These are phyloP conservation scores for Phanerodontia chrysosporium DNA, from an alignment of 768 basidiomycete species.

Conservation along the genomic window DNA sequence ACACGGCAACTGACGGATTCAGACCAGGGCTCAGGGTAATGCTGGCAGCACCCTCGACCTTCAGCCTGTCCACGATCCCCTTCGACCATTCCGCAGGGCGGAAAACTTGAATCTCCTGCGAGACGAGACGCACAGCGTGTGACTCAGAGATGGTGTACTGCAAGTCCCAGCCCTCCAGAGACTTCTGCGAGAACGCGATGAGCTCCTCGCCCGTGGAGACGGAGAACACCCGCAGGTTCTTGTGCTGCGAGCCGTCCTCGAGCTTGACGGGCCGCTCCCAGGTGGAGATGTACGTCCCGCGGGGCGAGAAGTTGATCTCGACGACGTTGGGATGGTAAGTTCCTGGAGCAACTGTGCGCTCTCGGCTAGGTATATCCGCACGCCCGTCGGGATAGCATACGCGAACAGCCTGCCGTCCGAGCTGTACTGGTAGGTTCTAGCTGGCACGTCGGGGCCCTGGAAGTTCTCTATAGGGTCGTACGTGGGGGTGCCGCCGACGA, in stretches of 20 bases:
- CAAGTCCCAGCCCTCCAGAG: conserved; percentile 86
- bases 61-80: conserved; percentile 78
- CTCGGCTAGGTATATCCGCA: conserved; percentile 75
- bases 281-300: conserved; percentile 88
- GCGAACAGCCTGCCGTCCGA: conserved; percentile 85
- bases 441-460: conserved; percentile 61
- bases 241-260: conserved; percentile 88
- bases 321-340: conserved; percentile 70
- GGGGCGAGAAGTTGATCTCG: conserved; percentile 89
- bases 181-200: conserved; percentile 83
- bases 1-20: conserved; percentile 87
- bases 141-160: conserved; percentile 90
- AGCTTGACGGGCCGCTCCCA: conserved; percentile 94
- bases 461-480: conserved; percentile 66
- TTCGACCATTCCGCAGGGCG: conserved; percentile 75
- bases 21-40: conserved; percentile 77
- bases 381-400: conserved; percentile 74
- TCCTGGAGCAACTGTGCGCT: conserved; percentile 70
- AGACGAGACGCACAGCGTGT: conserved; percentile 77
- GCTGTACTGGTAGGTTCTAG: conserved; percentile 78
- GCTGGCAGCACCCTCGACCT: conserved; percentile 76
- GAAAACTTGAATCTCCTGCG: conserved; percentile 80
- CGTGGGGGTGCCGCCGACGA: conserved; percentile 77
- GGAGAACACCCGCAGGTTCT: conserved; percentile 90
- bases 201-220: conserved; percentile 84